Base-by-base conservation (phyloP, 2,329 filamentous ascomycete species). In the Fusarium sulawesiense region DNA sequence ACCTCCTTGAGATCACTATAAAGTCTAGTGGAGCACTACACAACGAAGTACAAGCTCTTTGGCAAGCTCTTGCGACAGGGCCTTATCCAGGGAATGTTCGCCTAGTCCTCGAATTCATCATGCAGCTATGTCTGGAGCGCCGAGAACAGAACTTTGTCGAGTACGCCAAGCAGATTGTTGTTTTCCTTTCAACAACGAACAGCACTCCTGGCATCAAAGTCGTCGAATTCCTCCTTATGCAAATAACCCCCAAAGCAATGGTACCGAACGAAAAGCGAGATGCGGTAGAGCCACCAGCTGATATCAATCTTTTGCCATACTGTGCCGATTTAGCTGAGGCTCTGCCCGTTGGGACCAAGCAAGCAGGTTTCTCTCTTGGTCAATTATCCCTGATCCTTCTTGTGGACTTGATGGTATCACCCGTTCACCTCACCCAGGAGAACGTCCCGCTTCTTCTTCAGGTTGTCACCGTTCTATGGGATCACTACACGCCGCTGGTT, bases 61-160 rank as follows among this genome's bases (percentile, higher is more conserved):
- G 96, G 96, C 94, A 98, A 80, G 96, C 96, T 6, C 85, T 99
- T 47, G 95, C 95, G 1, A 97, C 94, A 1, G 95, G 96, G 0
- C 94, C 94, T 0, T 92, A 98, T 78, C 93, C 90, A 11, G 95
- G 94, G 21, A 99, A 99, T 75, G 96, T 99, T 13, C 93, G 97
- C 59, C 84, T 99, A 34, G 93, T 98, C 14, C 87, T 99, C 2
- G 94, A 98, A 78, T 99, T 99, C 77, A 96, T 99, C 79, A 98
- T 99, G 80, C 91, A 90, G 29, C 87, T 98, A 7, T 99, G 96
- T 73, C 83, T 99, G 13, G 96, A 99, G 75, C 90, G 95, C 32
- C 90, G 95, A 50, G 97, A 99, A 78, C 96, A 99, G 76, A 98
- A 98, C 74, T 99, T 98, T 79, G 95, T 99, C 58, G 93, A 98